Conservation (phyloP, 345 rosid genomes). For the Aquilaria yunnanensis region DNA sequence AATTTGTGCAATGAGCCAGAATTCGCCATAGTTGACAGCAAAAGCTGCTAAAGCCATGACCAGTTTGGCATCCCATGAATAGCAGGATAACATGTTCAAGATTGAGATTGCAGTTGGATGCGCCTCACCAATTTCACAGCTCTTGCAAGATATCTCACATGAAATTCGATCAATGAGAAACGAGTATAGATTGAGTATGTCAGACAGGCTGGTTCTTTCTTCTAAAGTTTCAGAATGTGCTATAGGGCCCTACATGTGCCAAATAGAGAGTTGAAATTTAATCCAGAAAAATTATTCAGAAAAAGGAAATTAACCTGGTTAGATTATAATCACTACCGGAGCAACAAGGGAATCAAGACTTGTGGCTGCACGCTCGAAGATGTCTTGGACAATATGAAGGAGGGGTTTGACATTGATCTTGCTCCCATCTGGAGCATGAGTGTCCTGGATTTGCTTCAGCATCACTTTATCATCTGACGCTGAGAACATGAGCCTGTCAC, state of each 20-base stretch:
- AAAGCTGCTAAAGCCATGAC: constrained; percentile 71
- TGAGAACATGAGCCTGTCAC: constrained; percentile 37
- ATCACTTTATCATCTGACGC: constrained; percentile 47
- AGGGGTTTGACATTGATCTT: constrained; percentile 54
- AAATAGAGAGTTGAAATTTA: background rate
- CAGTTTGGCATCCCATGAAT: constrained; percentile 77
- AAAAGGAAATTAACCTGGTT: background rate
- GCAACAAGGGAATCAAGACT: constrained; percentile 22
- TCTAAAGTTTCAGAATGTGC: constrained; percentile 23
- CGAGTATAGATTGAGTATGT: constrained; percentile 37
- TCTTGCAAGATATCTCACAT: constrained; percentile 60
- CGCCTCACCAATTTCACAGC: constrained; percentile 52
- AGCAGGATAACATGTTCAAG: constrained; percentile 40
- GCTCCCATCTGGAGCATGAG: constrained; percentile 60
- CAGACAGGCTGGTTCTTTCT: constrained; percentile 25
- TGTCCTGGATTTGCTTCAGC: constrained; percentile 50
- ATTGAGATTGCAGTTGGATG: constrained; percentile 54
- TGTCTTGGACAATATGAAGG: constrained; percentile 59
- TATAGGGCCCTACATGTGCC: constrained; percentile 15
- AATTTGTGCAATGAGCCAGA: constrained; percentile 70
- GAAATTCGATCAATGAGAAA: constrained; percentile 59
- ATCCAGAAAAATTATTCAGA: background rate
- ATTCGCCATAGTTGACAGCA: constrained; percentile 76
- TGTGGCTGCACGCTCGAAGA: constrained; percentile 47
- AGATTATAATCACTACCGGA: constrained; percentile 19